Base-by-base conservation (phyloP, 352 stramenopile genomes). In the Pythium chondricola region DNA sequence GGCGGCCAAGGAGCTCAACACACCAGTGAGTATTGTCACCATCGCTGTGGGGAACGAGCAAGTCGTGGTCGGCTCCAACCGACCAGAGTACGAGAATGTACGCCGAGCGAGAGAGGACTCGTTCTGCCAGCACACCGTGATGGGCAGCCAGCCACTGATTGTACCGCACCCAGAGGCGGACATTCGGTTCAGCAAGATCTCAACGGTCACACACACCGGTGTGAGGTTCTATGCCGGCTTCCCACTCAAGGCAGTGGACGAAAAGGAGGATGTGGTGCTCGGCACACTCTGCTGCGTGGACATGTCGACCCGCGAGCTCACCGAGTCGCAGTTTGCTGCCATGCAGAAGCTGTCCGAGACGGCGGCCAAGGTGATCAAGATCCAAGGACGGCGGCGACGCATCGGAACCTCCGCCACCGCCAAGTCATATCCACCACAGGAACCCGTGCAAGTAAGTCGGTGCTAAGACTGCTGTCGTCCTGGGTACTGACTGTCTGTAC, bases 141-240 rank as follows among this genome's bases (percentile, higher is more conserved):
- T 90, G 52, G 60, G 64, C 54, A 27, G 54, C 37, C 72, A 85
- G 55, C 75, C 78, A 6, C 60, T 90, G 7, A 63, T 89, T 37
- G 72, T 81, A 58, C 74, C 61, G 20, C 63, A 85, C 35, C 60
- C 69, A 1, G 68, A 82, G 26, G 57, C 74, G 1, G 78, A 90
- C 53, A 68, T 88, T 38, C 78, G 78, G 13, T 90, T 90, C 31
- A 63, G 67, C 35, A 57, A 72, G 16, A 56, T 58, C 17, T 38
- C 47, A 26, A 56, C 64, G 0, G 56, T 56, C 43, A 45, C n/a
- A 18, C 49, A 44, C 27, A 67, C 74, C 47, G 58, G 58, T 4
- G 55, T 80, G 26, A 71, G 67, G 45, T 90, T 83, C 53, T 88
- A 90, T 70, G 85, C 69, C 51, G 79, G 79, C 2, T 87, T 88